Conservation (phyloP, 805 yeast genomes). For the Spencermartinsiella europaea region DNA sequence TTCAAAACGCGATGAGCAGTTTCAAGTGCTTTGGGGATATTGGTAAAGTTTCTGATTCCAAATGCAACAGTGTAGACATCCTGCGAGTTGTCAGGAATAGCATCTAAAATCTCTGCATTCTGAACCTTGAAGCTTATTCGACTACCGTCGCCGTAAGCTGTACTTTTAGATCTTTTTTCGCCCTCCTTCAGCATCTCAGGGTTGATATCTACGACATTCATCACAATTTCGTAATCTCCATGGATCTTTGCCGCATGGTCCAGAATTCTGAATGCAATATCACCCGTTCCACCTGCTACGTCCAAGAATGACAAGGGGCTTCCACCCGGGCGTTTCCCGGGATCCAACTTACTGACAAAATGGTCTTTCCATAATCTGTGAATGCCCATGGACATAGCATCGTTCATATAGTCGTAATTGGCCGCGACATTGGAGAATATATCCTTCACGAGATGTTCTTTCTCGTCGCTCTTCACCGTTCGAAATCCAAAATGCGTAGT, state of each 20-base stretch:
- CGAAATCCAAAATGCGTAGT: conserved; percentile 94
- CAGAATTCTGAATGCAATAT: conserved; percentile 89
- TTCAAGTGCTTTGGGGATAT: conserved; percentile 86
- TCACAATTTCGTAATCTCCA: conserved; percentile 68
- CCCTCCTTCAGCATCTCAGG: conserved; percentile 96
- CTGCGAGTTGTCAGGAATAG: conserved; percentile 78
- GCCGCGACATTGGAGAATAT: conserved; percentile 95
- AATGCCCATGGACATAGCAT: conserved; percentile 93
- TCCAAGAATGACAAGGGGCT: conserved; percentile 84
- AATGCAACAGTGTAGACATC: conserved; percentile 96
- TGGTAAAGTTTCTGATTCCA: conserved; percentile 94
- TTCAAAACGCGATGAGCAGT: conserved; percentile 94
- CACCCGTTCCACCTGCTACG: conserved; percentile 99
- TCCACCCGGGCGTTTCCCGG: conserved; percentile 86
- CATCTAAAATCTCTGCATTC: conserved; percentile 86
- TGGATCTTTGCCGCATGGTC: conserved; percentile 81
- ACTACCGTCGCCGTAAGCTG: conserved; percentile 53
- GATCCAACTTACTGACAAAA: conserved; percentile 80
- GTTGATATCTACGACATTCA: conserved; percentile 93
- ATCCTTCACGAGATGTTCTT: conserved; percentile 65
- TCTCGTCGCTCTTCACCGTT: conserved; percentile 72
- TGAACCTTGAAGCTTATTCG: conserved; percentile 81
- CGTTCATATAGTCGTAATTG: conserved; percentile 94
- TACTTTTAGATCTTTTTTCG: conserved; percentile 59
- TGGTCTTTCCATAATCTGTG: conserved; percentile 95